Base-by-base conservation (phyloP, 2,329 filamentous ascomycete species). In the Arthroderma sp. region DNA sequence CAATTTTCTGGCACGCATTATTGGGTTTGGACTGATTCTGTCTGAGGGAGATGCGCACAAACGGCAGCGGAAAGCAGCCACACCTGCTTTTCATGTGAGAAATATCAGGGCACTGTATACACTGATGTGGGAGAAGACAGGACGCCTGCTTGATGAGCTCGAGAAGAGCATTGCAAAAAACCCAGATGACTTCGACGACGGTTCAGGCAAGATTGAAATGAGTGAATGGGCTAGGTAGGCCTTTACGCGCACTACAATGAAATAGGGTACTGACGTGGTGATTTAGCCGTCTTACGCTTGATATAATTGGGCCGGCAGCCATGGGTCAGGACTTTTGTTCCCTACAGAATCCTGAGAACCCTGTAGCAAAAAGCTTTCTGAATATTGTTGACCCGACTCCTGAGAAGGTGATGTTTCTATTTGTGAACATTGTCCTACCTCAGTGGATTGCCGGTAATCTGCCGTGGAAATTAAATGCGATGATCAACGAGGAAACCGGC, bases 291-390 rank as follows among this genome's bases (percentile, higher is more conserved):
- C 68, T 73, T 2, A 75, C 74, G 0, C 66, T 78, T 6, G 74
- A 78, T 49, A 74, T 78, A 38, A 78, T 78, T 41, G 74, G 74
- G 1, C 59, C 72, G 1, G 72, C 72, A 1, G 74, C 73, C 9
- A 71, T 77, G 65, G 73, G 72, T 5, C 65, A 71, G 28, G 74
- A 77, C 49, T 78, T 78, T 51, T 61, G 70, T 39, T 65, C 72
- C 0, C 57, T 78, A 1, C 57, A 67, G 4, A 63, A 75, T 43
- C 67, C 69, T 0, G 57, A 67, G 37, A 75, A 73, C 53, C 67
- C 70, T 47, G 64, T 78, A n/a, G 69, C 68, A 36, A 58, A 64
- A 36, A 73, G 67, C 6, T 78, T 77, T 53, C 59, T 67, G 10
- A 63, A 55, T 1, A 70, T 77, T 36, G 71, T 77, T 42, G 63